Percentiles rank a stretch among this genome's conserved stretches.
These are phyloP conservation scores for Metschnikowia kofuensis DNA, from an alignment of 805 yeast species.

Conservation along the genomic window DNA sequence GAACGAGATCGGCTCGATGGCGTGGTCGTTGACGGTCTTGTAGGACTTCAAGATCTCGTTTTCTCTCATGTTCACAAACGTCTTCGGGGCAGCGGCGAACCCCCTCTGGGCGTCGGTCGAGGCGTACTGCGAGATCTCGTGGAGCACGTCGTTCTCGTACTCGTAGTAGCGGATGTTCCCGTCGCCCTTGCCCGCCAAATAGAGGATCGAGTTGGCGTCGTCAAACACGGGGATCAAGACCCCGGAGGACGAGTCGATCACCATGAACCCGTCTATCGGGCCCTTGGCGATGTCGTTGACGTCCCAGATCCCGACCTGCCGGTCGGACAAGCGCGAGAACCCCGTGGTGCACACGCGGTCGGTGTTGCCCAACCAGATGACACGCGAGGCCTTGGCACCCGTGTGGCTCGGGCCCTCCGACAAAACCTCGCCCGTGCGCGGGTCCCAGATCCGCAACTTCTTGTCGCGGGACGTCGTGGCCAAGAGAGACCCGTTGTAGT, in stretches of 20 bases:
- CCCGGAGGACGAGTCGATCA: conserved; percentile 89
- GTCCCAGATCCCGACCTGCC: conserved; percentile 96
- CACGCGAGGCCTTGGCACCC: conserved; percentile 89
- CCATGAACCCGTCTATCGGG: conserved; percentile 84
- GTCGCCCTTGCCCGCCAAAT: conserved; percentile 96
- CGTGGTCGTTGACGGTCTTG: conserved; percentile 83
- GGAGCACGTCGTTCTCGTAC: conserved; percentile 70
- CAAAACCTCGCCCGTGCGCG: conserved; percentile 67
- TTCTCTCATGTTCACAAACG: conserved; percentile 71
- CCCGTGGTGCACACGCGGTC: conserved; percentile 92
- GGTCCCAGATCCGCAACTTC: conserved; percentile 87
- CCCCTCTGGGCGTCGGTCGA: conserved; percentile 96
- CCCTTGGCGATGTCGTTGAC: conserved; percentile 69
- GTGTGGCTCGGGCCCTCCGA: conserved; percentile 87
- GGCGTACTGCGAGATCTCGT: conserved; percentile 81
- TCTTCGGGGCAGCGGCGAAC: conserved; percentile 83
- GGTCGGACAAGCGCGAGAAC: conserved; percentile 85
- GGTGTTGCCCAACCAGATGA: conserved; percentile 84
- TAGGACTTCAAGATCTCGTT: conserved; percentile 81
- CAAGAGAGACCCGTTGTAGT: conserved; percentile 79
- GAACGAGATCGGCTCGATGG: conserved; percentile 88
- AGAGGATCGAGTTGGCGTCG: conserved; percentile 72
- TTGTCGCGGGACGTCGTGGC: conserved; percentile 93
- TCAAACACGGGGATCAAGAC: conserved; percentile 90
- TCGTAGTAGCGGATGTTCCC: conserved; percentile 95